A percentile compares a stretch with the other conserved stretches of the same genome.
phyloP scores from a whole-genome alignment of 2,329 filamentous ascomycete species.

The Fusarium floridanum region DNA sequence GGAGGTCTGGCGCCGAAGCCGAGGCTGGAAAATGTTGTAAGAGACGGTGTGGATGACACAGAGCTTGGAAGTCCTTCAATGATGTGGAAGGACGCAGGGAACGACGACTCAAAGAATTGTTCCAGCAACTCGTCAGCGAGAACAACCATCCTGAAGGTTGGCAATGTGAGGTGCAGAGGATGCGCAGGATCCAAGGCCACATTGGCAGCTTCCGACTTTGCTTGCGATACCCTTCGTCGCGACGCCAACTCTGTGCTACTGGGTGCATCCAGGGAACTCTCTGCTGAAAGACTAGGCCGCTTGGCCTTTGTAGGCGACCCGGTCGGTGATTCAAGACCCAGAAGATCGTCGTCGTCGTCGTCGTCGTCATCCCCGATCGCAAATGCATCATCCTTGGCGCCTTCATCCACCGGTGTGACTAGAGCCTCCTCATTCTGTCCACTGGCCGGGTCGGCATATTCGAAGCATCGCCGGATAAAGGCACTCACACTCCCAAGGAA shows the following conservation, averaged over 20 bases:
- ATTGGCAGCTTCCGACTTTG: constrained; percentile 84
- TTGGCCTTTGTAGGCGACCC: constrained; percentile 57
- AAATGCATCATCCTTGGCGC: constrained; percentile 67
- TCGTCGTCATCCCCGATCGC: constrained; percentile 83
- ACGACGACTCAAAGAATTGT: constrained; percentile 97
- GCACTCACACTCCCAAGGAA: constrained; percentile 94
- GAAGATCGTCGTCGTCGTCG: constrained; percentile 72
- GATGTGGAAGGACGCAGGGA: constrained; percentile 92
- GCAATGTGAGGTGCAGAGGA: constrained; percentile 93
- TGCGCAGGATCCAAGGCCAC: constrained; percentile 92
- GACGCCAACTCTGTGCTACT: constrained; percentile 34
- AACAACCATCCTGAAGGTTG: constrained; percentile 98
- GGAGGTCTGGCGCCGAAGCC: constrained; percentile 63
- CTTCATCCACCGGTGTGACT: constrained; percentile 35
- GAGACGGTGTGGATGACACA: constrained; percentile 65
- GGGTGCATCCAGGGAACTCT: constrained; percentile 42
- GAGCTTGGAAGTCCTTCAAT: constrained; percentile 69
- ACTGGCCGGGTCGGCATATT: constrained; percentile 91
- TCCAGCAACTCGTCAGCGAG: constrained; percentile 95
- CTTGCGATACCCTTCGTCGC: constrained; percentile 66
- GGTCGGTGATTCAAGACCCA: constrained; percentile 67
- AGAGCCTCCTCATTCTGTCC: constrained; percentile 60
- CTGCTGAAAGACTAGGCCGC: constrained; percentile 58
- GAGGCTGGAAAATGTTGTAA: constrained; percentile 87
- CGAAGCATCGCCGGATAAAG: constrained; percentile 96